Evolutionary conservation across 345 rosid species (phyloP), one percentile per base, ranked within the genome.

Genomic region (Salix dunnii): DNA sequence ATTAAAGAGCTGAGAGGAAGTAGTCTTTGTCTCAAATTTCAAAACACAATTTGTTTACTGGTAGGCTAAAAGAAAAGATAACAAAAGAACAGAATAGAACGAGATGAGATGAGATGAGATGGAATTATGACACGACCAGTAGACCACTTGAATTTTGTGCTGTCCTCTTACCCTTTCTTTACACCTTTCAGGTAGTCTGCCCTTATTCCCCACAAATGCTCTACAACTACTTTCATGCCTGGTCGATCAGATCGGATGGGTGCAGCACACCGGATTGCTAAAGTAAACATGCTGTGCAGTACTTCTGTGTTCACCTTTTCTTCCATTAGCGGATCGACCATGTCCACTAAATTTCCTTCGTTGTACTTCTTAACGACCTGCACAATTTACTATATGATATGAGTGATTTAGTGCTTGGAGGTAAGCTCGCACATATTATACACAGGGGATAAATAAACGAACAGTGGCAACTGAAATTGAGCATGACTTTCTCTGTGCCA

Each of bases 261-360:
- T 25, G 98, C 99, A 17, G 97, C 96, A 79, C 99, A 96, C 27
- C 91, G 89, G 77, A 96, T 81, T 42, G 98, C 99, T 84, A 96
- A 86, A 78, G 79, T 79, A 76, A 92, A 89, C 78, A 92, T 87
- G 81, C 89, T 92, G 77, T n/a, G 36, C 16, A 93, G 84, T 73
- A 88, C 75, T 64, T 85, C 88, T 9, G 48, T 77, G 42, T 83
- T 85, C 33, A 92, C 87, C 7, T 55, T 79, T 55, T 91, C 95
- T 77, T 84, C 87, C 88, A 89, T 85, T 28, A 71, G 77, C 23
- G 90, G 92, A 80, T 96, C 99, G 81, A 91, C 80, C 84, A 93
- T 31, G 16, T 82, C 92, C 36, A 66, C 42, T 55, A 88, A 81
- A 55, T 71, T 81, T 75, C 96, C 94, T 75, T 91, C 95, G 9